Conservation (phyloP, 1,284 basidiomycete species). For the Malassezia globosa region DNA sequence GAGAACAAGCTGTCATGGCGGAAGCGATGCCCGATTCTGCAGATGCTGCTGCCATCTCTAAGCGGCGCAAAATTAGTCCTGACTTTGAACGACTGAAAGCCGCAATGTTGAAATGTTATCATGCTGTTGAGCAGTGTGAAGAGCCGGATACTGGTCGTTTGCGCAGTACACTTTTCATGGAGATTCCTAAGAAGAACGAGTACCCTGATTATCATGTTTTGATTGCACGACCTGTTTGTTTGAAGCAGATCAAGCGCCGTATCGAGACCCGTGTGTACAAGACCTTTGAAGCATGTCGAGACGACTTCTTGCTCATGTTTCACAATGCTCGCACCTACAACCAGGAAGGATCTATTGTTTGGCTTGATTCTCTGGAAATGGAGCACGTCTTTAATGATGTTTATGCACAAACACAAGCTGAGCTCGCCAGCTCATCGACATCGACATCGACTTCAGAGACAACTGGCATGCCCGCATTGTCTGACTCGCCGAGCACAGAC, state of each 20-base stretch:
- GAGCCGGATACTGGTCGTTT: conserved; percentile 54
- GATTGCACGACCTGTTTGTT: conserved; percentile 65
- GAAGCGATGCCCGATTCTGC: conserved; percentile 24
- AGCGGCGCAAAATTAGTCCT: conserved; percentile 62
- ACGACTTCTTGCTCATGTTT: conserved; percentile 81
- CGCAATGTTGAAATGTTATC: conserved; percentile 67
- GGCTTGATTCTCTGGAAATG: conserved; percentile 61
- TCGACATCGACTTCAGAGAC: no score
- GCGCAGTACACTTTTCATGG: conserved; percentile 45
- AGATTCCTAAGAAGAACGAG: conserved; percentile 53
- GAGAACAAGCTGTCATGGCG: conserved; percentile 4
- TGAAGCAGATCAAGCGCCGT: conserved; percentile 75
- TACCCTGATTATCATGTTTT: conserved; percentile 71
- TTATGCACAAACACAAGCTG: conserved; percentile 28
- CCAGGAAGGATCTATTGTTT: conserved; percentile 70
- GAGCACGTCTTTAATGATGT: conserved; percentile 37
- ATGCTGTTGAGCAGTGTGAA: conserved; percentile 64
- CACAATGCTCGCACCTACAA: conserved; percentile 63
- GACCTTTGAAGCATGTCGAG: conserved; percentile 60
- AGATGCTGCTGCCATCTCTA: conserved; percentile 49
- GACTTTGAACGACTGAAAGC: conserved; percentile 60
- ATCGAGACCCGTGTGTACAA: conserved; percentile 65
- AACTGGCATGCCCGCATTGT: no score
- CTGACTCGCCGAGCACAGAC: no score
- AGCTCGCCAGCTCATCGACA: no score